Evolutionary conservation across 257 asterid species (phyloP).

Genomic region (Solanum neorickii): DNA sequence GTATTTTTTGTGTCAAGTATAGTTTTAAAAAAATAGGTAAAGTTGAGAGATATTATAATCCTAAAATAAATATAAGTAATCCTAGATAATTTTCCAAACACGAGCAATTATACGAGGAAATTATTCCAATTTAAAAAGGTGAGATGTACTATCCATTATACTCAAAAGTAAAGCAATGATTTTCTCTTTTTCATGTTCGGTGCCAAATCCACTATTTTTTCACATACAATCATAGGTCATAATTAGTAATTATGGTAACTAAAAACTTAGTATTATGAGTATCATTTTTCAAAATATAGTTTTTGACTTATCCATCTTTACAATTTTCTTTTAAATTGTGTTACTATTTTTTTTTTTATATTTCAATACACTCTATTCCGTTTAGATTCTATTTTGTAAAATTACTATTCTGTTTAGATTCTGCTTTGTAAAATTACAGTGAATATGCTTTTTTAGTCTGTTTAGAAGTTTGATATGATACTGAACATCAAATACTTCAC

Average conservation of each 20-base stretch:
- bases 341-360: background rate
- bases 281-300: background rate
- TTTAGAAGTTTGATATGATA: background rate
- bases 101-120: rapidly evolving
- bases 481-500: background rate
- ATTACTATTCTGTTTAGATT: background rate
- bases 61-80: no score
- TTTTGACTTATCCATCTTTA: background rate
- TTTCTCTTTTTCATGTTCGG: background rate
- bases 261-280: background rate
- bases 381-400: rapidly evolving
- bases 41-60: no score
- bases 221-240: background rate
- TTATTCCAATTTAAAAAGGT: background rate
- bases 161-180: background rate
- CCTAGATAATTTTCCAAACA: no score
- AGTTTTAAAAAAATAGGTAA: no score
- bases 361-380: background rate
- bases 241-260: background rate
- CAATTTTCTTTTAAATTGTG: background rate
- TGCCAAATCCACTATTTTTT: background rate
- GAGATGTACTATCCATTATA: background rate
- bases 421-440: rapidly evolving
- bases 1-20: no score
- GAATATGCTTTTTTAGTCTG: no score